Evolutionary conservation across 2,329 filamentous ascomycete species (phyloP).

Genomic region (Aspergillus alliaceus): DNA sequence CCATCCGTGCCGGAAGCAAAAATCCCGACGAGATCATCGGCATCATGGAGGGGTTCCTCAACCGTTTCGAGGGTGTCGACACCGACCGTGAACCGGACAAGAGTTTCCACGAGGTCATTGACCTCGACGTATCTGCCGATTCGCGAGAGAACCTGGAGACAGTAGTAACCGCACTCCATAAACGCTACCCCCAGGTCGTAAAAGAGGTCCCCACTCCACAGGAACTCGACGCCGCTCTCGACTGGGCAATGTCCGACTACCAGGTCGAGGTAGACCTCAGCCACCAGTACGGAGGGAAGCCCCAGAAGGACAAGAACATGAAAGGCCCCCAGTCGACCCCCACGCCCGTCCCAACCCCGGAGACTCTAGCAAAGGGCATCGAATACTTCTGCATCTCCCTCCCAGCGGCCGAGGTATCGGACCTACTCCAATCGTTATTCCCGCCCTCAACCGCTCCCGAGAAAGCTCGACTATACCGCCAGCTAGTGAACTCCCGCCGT

Average conservation of each 20-base stretch:
- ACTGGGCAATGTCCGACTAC: conserved; percentile 73
- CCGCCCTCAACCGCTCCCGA: conserved; percentile 50
- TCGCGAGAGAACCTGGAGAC: conserved; percentile 85
- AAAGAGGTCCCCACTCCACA: conserved; percentile 66
- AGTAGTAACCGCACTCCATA: conserved; percentile 69
- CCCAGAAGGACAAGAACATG: conserved; percentile 42
- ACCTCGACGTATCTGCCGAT: conserved; percentile 74
- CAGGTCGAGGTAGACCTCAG: conserved; percentile 75
- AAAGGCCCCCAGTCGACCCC: conserved; percentile 18
- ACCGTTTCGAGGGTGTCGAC: conserved; percentile 78
- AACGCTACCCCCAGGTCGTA: conserved; percentile 73
- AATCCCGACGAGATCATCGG: conserved; percentile 71
- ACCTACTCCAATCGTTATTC: conserved; percentile 71
- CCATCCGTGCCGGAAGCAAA: conserved; percentile 81
- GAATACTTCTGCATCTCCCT: conserved; percentile 67
- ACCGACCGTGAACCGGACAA: conserved; percentile 69
- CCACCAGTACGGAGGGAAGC: conserved; percentile 34
- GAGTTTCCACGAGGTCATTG: conserved; percentile 79
- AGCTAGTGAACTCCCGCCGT: conserved; percentile 70
- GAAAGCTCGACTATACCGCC: conserved; percentile 68
- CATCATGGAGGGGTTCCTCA: conserved; percentile 94
- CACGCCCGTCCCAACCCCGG: conserved; percentile 28
- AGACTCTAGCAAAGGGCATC: conserved; percentile 52
- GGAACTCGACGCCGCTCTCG: conserved; percentile 77
- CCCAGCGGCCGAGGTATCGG: conserved; percentile 51